Conservation (phyloP, 192 early-diverging fungal species). For the Gaertneriomyces semiglobifer region DNA sequence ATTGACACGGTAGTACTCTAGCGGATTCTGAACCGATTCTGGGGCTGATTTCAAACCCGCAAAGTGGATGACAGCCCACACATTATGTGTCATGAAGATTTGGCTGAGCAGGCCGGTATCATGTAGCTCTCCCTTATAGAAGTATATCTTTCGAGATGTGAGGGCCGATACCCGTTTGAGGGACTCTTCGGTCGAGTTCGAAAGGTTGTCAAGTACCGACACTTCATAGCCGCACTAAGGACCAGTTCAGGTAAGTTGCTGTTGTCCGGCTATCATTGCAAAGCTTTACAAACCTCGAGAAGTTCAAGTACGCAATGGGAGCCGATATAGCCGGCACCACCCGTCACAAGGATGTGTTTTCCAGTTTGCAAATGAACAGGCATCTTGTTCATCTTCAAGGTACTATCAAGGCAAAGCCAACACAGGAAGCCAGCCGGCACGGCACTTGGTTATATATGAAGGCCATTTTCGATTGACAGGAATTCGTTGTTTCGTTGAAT, state of each 20-base stretch:
- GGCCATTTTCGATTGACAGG: too few species aligned
- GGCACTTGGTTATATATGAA: too few species aligned
- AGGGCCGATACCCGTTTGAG: conserved; percentile 64
- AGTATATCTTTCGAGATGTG: conserved; percentile 55
- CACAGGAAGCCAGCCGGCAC: too few species aligned
- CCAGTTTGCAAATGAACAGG: not conserved
- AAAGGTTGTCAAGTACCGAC: conserved; percentile 80
- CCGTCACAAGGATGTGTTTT: conserved; percentile 41
- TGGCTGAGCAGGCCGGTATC: conserved; percentile 52
- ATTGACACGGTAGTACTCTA: conserved; percentile 84
- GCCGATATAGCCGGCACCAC: conserved; percentile 76
- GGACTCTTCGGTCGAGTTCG: conserved; percentile 60
- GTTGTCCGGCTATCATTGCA: too few species aligned
- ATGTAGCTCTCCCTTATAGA: conserved; percentile 67
- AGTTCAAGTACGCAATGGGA: conserved; percentile 82
- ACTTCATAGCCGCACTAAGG: conserved; percentile 62
- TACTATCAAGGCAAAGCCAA: too few species aligned
- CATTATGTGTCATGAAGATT: conserved; percentile 61
- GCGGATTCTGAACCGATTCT: conserved; percentile 70
- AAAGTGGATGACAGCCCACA: conserved; percentile 43
- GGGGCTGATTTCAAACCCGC: conserved; percentile 67
- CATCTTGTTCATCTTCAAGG: not conserved
- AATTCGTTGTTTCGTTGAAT: too few species aligned
- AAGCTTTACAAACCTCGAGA: conserved; percentile 27
- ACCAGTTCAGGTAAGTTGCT: not conserved